Conservation (phyloP, 371 early-diverging fungal genomes). For the Actinomortierella ambigua region DNA sequence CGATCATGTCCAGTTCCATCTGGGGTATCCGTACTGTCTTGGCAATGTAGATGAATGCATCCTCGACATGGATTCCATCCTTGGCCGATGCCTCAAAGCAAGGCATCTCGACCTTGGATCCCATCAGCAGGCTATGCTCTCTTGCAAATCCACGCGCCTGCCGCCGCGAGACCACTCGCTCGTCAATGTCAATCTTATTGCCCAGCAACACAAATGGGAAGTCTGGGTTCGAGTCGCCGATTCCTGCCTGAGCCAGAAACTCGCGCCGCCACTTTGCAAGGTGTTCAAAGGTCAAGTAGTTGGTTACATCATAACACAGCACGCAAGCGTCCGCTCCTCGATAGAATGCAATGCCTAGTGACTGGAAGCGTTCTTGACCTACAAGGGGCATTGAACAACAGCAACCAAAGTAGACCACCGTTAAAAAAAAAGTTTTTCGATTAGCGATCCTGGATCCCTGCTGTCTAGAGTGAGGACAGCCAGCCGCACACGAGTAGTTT, state of each 20-base stretch:
- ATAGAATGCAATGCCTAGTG: conserved; percentile 89
- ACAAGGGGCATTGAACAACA: conserved; percentile 14
- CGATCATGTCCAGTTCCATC: conserved; percentile 58
- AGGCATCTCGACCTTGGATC: conserved; percentile 52
- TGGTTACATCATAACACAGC: conserved; percentile 89
- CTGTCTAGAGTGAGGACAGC: too few relatives aligned
- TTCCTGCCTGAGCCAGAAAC: conserved; percentile 86
- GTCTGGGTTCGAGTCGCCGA: conserved; percentile 77
- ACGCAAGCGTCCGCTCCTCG: conserved; percentile 96
- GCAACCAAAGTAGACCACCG: too few relatives aligned
- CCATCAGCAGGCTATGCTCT: conserved; percentile 46
- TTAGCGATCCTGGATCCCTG: too few relatives aligned
- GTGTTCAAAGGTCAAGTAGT: conserved; percentile 81
- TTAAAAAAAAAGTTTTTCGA: too few relatives aligned
- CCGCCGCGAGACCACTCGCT: conserved; percentile 73
- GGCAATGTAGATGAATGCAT: conserved; percentile 87
- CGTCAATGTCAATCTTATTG: conserved; percentile 95
- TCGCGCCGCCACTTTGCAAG: conserved; percentile 90
- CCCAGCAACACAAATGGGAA: conserved; percentile 93
- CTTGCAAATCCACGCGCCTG: conserved; percentile 60
- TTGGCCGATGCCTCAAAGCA: conserved; percentile 95
- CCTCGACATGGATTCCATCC: conserved; percentile 91
- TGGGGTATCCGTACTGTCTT: conserved; percentile 65
- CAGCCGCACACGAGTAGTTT: not conserved
- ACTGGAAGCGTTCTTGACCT: conserved; percentile 86